Conservation (phyloP, 768 basidiomycete species). For the Paxillus involutus region DNA sequence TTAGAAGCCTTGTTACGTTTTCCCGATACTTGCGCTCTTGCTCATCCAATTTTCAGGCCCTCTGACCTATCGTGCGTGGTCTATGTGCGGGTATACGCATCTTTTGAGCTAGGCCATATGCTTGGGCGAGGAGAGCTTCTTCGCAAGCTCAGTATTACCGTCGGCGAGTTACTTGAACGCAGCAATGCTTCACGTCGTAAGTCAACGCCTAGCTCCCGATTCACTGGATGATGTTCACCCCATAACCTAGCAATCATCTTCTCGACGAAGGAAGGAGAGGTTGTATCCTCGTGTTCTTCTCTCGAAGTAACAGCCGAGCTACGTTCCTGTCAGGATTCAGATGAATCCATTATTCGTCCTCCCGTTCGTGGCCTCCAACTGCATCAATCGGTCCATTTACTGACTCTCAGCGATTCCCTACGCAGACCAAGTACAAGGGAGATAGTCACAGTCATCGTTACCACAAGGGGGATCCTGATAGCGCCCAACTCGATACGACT, state of each 20-base stretch:
- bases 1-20: not conserved
- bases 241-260: not conserved
- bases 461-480: too few relatives aligned
- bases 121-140: constrained; percentile 1
- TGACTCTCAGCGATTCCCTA: too few relatives aligned
- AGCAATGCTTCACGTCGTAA: not conserved
- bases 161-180: not conserved
- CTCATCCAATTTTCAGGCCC: not conserved
- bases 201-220: not conserved
- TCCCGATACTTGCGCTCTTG: not conserved
- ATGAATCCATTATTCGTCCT: not conserved
- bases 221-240: not conserved
- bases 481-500: too few relatives aligned
- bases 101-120: constrained; percentile 1
- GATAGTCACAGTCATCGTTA: too few relatives aligned
- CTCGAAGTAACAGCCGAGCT: not conserved
- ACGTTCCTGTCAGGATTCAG: not conserved
- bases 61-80: not conserved
- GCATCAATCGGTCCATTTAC: not conserved
- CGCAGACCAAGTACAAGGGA: too few relatives aligned
- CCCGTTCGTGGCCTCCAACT: not conserved
- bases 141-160: not conserved
- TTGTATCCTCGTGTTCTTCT: not conserved
- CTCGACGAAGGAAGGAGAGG: not conserved
- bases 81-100: not conserved